These are phyloP conservation scores for Arxiozyma telluris DNA, from an alignment of 1,139 yeast genomes.

Conservation along the genomic window DNA sequence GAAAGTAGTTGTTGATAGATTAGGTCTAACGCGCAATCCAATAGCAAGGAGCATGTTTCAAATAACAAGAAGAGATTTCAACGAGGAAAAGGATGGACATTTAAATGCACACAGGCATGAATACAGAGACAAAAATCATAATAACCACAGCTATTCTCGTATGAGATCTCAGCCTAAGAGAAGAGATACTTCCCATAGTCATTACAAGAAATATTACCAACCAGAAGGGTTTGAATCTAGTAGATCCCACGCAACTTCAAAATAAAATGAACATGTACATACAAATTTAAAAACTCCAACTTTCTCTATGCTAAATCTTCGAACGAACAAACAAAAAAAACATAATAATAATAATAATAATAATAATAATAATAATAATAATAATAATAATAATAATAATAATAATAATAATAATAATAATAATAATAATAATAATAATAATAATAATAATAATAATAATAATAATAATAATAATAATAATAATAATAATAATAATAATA, in stretches of 20 bases:
- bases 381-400: no score
- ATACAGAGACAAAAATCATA: background rate
- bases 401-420: no score
- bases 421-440: no score
- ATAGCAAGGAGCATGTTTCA: slow-evolving; percentile 16
- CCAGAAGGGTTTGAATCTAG: background rate
- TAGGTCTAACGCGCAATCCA: slow-evolving; percentile 16
- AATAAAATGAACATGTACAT: background rate
- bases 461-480: no score
- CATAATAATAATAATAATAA: no score
- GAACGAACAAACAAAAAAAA: no score
- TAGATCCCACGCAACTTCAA: background rate
- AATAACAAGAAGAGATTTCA: background rate
- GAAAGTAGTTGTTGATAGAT: slow-evolving; percentile 3
- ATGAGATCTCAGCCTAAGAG: background rate
- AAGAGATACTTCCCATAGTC: background rate
- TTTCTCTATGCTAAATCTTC: no score
- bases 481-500: no score
- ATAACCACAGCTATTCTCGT: background rate
- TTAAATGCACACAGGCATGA: background rate
- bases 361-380: no score
- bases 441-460: no score
- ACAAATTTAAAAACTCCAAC: background rate
- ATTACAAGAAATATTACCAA: background rate
- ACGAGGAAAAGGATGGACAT: background rate